Conservation (phyloP, 106 monocot species). For the Dactylorhiza incarnata region DNA sequence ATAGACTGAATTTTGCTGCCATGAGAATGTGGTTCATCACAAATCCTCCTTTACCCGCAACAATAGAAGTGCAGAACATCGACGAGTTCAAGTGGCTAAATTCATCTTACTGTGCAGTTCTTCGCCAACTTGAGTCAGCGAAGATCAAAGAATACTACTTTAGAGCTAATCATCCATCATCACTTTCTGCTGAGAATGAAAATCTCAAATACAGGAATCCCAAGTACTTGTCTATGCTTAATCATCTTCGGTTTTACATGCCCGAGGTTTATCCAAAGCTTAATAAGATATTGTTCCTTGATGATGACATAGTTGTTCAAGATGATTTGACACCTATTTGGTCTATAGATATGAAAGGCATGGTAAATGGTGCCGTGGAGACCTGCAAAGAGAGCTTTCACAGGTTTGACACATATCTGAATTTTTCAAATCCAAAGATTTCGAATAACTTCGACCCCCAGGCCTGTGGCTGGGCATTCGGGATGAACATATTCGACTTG, state of each 20-base stretch:
- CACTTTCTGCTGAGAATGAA: conserved; percentile 55
- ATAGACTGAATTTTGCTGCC: conserved; percentile 59
- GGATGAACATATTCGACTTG: conserved; percentile 37
- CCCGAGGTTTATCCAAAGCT: conserved; percentile 75
- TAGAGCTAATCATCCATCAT: conserved; percentile 59
- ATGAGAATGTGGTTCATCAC: conserved; percentile 73
- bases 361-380: conserved; percentile 81
- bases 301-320: conserved; percentile 76
- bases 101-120: conserved; percentile 73
- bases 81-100: conserved; percentile 78
- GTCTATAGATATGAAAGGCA: conserved; percentile 63
- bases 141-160: conserved; percentile 72
- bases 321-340: conserved; percentile 66
- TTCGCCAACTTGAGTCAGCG: conserved; percentile 62
- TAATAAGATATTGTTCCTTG: conserved; percentile 74
- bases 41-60: conserved; percentile 42
- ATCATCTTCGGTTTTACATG: conserved; percentile 81
- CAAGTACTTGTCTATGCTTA: conserved; percentile 79
- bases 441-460: conserved; percentile 29
- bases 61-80: conserved; percentile 66
- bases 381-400: conserved; percentile 81
- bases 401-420: conserved; percentile 65
- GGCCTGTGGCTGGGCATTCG: conserved; percentile 43
- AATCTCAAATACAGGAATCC: conserved; percentile 77
- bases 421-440: conserved; percentile 50